Evolutionary conservation across 2,329 filamentous ascomycete species (phyloP).

Genomic region (Volutella citrinella): DNA sequence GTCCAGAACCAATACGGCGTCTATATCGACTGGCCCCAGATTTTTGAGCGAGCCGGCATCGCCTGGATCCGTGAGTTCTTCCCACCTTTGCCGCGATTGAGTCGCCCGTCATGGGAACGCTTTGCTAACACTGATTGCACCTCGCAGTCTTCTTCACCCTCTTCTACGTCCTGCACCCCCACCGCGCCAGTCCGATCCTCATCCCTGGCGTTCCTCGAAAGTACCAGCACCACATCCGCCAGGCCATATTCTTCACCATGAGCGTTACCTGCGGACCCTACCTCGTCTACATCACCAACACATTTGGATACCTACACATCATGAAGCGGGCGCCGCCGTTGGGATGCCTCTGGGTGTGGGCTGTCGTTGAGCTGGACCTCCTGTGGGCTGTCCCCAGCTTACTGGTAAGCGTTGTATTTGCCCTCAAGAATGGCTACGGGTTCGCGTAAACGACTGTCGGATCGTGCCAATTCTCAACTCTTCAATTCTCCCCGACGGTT

Average conservation of each 20-base stretch:
- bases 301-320: conserved; percentile 75
- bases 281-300: conserved; percentile 78
- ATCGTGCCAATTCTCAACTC: not conserved
- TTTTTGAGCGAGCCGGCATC: conserved; percentile 50
- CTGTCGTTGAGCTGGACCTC: conserved; percentile 80
- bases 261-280: conserved; percentile 69
- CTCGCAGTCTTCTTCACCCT: conserved; percentile 51
- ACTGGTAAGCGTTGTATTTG: conserved; percentile 40
- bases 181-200: conserved; percentile 45
- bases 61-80: conserved; percentile 50
- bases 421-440: conserved; percentile 49
- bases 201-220: conserved; percentile 47
- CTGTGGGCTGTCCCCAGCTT: conserved; percentile 59
- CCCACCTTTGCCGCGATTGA: not conserved
- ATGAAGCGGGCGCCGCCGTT: conserved; percentile 91
- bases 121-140: conserved; percentile 3
- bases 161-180: conserved; percentile 56
- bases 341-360: conserved; percentile 91
- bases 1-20: conserved; percentile 77
- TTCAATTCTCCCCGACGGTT: conserved; percentile 2
- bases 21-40: conserved; percentile 56
- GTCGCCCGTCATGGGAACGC: not conserved
- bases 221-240: conserved; percentile 48
- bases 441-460: conserved; percentile 32
- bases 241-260: conserved; percentile 60